phyloP scores from a whole-genome alignment of 73 alveolate species.

The Paramecium biaurelia region DNA sequence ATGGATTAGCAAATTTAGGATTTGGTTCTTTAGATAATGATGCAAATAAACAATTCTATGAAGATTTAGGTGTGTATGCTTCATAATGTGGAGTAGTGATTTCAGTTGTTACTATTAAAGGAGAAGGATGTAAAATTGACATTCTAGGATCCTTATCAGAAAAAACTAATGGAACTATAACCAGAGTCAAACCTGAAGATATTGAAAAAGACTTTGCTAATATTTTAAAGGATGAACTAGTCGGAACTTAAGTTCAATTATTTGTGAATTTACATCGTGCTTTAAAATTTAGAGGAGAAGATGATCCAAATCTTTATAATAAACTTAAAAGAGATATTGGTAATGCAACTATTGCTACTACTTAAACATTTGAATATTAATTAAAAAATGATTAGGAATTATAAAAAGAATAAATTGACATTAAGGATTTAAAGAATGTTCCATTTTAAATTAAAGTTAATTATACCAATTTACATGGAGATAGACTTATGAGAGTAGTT shows the following conservation, averaged over 20 bases:
- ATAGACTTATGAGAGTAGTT: slow-evolving; percentile 84
- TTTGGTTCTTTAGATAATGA: slow-evolving; percentile 81
- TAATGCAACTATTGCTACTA: slow-evolving; percentile 85
- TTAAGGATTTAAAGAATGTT: slow-evolving; percentile 66
- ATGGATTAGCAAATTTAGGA: slow-evolving; percentile 96
- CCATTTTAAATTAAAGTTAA: slow-evolving; percentile 82
- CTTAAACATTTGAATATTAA: slow-evolving; percentile 88
- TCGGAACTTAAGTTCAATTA: slow-evolving; percentile 85
- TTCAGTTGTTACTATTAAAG: slow-evolving; percentile 82
- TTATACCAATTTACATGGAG: slow-evolving; percentile 78
- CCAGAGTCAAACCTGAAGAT: slow-evolving; percentile 85
- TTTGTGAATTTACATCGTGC: slow-evolving; percentile 81
- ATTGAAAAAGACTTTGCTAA: slow-evolving; percentile 86
- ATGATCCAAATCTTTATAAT: slow-evolving; percentile 64
- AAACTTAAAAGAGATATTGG: slow-evolving; percentile 78
- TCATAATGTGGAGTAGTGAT: slow-evolving; percentile 79
- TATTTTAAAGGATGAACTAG: slow-evolving; percentile 79
- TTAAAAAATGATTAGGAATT: slow-evolving; percentile 71
- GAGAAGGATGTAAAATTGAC: slow-evolving; percentile 90
- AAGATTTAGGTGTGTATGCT: slow-evolving; percentile 80
- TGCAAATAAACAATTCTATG: slow-evolving; percentile 76
- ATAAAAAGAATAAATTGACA: slow-evolving; percentile 68
- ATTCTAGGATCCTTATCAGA: slow-evolving; percentile 80
- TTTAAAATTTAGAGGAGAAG: slow-evolving; percentile 87
- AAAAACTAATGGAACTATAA: slow-evolving; percentile 88